phyloP scores from a whole-genome alignment of 257 asterid genomes.

The Ligustrum vulgare region DNA sequence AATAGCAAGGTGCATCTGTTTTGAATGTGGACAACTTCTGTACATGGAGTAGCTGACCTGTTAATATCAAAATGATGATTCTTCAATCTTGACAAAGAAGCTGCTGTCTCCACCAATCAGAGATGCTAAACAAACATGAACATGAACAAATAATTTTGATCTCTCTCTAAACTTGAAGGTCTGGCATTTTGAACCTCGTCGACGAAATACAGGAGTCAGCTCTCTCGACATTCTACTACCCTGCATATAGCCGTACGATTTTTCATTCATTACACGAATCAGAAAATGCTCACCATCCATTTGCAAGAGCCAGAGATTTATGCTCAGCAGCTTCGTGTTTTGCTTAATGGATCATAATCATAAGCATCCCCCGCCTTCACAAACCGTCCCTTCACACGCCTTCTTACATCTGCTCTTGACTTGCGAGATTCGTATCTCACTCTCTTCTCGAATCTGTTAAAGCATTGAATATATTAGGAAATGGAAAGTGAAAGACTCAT shows the following conservation, averaged over 20 bases:
- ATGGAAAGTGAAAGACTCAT: not conserved
- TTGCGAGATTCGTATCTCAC: constrained; percentile 93
- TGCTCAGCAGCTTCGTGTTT: constrained; percentile 68
- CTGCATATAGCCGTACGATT: not conserved
- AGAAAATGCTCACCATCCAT: not conserved
- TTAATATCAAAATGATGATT: not conserved
- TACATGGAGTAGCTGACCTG: not conserved
- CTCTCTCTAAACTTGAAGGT: not conserved
- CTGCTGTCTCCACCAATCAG: not conserved
- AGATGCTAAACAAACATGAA: no score
- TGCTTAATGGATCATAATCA: constrained; percentile 84
- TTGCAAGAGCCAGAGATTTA: not conserved
- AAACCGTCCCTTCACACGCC: constrained; percentile 94
- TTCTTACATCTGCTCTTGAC: constrained; percentile 95
- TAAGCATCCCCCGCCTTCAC: constrained; percentile 93
- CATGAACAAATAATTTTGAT: not conserved
- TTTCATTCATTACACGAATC: not conserved
- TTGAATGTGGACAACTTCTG: not conserved
- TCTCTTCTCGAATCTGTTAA: constrained; percentile 79
- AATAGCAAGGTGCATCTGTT: not conserved
- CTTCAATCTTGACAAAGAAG: not conserved
- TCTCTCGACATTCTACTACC: not conserved
- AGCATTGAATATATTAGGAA: constrained; percentile 1
- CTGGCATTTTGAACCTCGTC: not conserved
- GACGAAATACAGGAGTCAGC: not conserved